Evolutionary conservation across 768 basidiomycete species (phyloP), one percentile per base, ranked within the genome.

Genomic region (Suillus plorans): DNA sequence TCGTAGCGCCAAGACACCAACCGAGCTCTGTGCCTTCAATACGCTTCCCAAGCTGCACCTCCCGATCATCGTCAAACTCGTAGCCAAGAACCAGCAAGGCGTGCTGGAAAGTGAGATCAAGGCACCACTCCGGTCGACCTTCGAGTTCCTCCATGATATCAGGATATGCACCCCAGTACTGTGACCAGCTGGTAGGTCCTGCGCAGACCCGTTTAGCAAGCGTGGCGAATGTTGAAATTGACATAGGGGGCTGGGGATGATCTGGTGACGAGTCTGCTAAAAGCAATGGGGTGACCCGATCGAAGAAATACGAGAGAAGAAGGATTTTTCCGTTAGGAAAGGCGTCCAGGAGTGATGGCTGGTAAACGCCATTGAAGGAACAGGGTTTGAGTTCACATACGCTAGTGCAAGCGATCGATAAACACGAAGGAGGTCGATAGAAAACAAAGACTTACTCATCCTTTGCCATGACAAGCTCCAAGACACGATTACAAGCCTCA

Each of bases 261-360:
- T n/a, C 47, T 36, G 50, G 67, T n/a, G 37, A 68, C 59, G 41
- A 73, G 63, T 3, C 71, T 39, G 59, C 64, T 60, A 77, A 77
- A 58, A 95, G 79, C 65, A 99, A 85, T 0, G 95, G 97, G 34
- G 82, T 78, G 64, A 97, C 83, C 44, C 97, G 92, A 81, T 99
- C 97, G 80, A 95, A 97, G 80, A 99, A 99, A 83, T 99, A 99
- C 28, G 95, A 97, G 2, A 99, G 84, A n/a, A 97, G 86, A 34
- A 97, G 85, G 67, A 97, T 84, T 71, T 89, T 89, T 64, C 97
- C 97, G 12, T 82, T 78, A 1, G 90, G 86, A 85, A 98, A 98
- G 12, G 93, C 89, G 67, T 97, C 92, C 64, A 91, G 80, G 31
- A 99, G 82, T 16, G 91, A 91, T 2, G 97, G 97, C 75, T 99